Conservation (phyloP, 306 rosid genomes). For the Malus orientalis region DNA sequence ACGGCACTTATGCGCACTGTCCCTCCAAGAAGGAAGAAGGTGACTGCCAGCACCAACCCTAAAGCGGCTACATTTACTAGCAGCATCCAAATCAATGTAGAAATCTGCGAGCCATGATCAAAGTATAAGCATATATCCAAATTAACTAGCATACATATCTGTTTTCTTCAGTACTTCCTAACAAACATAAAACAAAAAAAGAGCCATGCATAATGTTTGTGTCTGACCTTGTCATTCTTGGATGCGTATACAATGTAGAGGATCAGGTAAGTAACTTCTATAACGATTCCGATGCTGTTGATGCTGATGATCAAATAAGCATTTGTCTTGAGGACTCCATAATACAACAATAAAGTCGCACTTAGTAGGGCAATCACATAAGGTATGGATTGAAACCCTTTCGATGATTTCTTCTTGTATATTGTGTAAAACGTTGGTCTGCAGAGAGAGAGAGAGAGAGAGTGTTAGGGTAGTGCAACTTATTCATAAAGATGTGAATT, state of each 20-base stretch:
- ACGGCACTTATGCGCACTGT: conserved; percentile 23
- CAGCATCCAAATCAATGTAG: conserved; percentile 31
- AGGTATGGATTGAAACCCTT: conserved; percentile 61
- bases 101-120: conserved; percentile 25
- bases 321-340: conserved; percentile 49
- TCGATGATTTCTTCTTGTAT: conserved; percentile 49
- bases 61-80: conserved; percentile 23
- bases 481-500: neutral
- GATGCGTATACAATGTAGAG: conserved; percentile 46
- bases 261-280: conserved; percentile 38
- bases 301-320: conserved; percentile 50
- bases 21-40: conserved; percentile 25
- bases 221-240: conserved; percentile 34
- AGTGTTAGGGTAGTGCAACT: neutral
- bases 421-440: conserved; percentile 69
- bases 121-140: neutral
- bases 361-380: conserved; percentile 64
- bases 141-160: neutral
- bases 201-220: neutral
- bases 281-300: conserved; percentile 43
- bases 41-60: conserved; percentile 27
- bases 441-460: neutral
- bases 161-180: neutral
- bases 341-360: conserved; percentile 46
- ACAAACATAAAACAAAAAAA: neutral